Base-by-base conservation (phyloP, 352 stramenopile species). In the Phytophthora citrophthora region DNA sequence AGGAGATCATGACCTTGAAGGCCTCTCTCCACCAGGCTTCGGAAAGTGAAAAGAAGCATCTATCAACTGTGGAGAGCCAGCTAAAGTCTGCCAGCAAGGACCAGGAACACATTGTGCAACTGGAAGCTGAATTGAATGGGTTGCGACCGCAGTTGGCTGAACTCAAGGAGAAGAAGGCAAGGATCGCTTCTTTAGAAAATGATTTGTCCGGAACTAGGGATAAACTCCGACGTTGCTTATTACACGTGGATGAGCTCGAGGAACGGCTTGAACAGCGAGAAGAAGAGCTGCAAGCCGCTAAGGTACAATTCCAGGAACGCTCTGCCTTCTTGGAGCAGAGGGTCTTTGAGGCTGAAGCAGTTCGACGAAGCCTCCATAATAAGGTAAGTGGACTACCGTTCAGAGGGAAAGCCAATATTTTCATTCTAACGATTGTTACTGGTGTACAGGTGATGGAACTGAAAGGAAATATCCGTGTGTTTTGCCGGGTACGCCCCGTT, bases 391-490 rank as follows among this genome's bases (percentile, higher is more conserved):
- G 13, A 5, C 36, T 2, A 12, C 9, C 1, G 20, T 16, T 40
- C 36, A 34, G 53, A 50, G n/a, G 29, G 9, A 18, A n/a, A 38
- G 8, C 4, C 2, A 2, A 9, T 31, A 6, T 11, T 23, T 34
- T 34, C 1, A 48, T 43, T 45, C 12, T 40, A 18, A 67, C 23
- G 23, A 40, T 15, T 43, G 15, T 20, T 62, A 8, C 54, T 70
- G 18, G 13, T 34, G 15, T 38, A 26, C 56, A 93, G 85, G 89
- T 98, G 4, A 98, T 99, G 89, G 92, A 99, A 64, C 70, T 99
- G 4, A 98, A 97, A 73, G 97, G 97, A 18, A 99, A 98, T 68
- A 98, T 99, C 56, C 88, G 96, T 7, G 96, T 99, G 0, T 99
- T 98, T 72, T 97, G 97, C 38, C 90, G 96, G 23, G 94, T 99